Evolutionary conservation across 208 protist genomes (phyloP).

Genomic region (Acanthamoeba lugdunensis): DNA sequence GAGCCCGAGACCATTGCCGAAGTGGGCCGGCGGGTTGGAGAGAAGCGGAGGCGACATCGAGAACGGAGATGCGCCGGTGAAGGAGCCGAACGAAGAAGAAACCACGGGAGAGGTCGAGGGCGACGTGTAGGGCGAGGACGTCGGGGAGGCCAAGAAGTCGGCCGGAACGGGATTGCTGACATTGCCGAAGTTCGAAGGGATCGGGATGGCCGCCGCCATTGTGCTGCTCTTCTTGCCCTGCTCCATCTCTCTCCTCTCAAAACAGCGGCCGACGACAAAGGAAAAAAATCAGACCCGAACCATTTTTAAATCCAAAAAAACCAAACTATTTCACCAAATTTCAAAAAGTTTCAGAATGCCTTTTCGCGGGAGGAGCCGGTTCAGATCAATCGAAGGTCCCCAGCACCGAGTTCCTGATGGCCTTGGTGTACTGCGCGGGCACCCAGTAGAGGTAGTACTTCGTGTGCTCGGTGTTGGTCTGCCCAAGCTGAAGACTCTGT

Average conservation of each 20-base stretch:
- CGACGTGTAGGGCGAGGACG: conserved; percentile 57
- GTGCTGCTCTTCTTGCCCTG: conserved; percentile 10
- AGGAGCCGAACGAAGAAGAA: neutral
- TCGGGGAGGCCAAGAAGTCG: conserved; percentile 43
- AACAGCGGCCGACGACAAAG: neutral
- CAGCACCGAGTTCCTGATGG: conserved; percentile 64
- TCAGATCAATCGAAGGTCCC: conserved; percentile 57
- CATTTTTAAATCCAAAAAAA: too few species aligned
- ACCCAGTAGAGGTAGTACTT: conserved; percentile 75
- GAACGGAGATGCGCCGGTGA: neutral
- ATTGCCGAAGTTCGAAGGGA: neutral
- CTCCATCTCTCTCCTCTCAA: neutral
- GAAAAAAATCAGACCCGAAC: neutral
- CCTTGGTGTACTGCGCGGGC: conserved; percentile 63
- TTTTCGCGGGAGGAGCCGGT: too few species aligned
- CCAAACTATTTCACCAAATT: too few species aligned
- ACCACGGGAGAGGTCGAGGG: conserved; percentile 27
- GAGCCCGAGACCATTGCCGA: neutral
- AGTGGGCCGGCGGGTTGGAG: neutral
- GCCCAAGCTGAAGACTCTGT: conserved; percentile 50
- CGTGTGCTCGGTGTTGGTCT: conserved; percentile 44
- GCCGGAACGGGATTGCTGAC: neutral
- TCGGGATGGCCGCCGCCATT: conserved; percentile 8
- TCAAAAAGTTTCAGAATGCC: too few species aligned
- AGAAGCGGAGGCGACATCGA: conserved; percentile 43